phyloP scores from a whole-genome alignment of 2,329 filamentous ascomycete genomes.

The Drechslerella dactyloides region DNA sequence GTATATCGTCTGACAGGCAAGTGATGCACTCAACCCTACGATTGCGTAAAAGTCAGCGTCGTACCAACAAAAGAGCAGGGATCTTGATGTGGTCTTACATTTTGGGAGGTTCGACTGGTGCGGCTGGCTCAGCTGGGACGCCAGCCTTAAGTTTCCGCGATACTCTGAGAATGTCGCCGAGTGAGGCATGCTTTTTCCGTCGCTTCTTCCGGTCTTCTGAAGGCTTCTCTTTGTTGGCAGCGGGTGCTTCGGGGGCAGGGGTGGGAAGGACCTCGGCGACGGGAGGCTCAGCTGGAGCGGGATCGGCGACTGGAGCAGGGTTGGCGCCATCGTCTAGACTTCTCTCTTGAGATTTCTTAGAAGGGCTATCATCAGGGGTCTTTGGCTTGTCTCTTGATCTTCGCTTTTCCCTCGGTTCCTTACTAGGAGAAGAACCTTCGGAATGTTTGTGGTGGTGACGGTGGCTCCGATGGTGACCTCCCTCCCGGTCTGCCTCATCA shows the following conservation, averaged over 20 bases:
- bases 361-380: constrained; percentile 18
- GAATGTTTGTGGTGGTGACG: constrained; percentile 28
- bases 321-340: constrained; percentile 9
- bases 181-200: constrained; percentile 40
- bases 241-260: constrained; percentile 6
- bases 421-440: constrained; percentile 29
- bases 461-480: constrained; percentile 6
- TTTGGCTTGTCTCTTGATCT: constrained; percentile 33
- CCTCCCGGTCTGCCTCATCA: constrained; percentile 8
- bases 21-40: constrained; percentile 73
- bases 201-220: constrained; percentile 21
- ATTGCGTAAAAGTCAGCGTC: constrained; percentile 9
- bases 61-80: background rate
- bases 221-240: constrained; percentile 8
- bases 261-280: background rate
- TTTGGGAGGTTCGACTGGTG: constrained; percentile 34
- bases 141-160: constrained; percentile 36
- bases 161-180: constrained; percentile 41
- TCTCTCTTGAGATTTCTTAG: constrained; percentile 24
- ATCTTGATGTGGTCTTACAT: constrained; percentile 23
- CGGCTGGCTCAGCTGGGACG: constrained; percentile 20
- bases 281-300: constrained; percentile 1
- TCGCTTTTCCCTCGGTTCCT: constrained; percentile 39
- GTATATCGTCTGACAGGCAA: constrained; percentile 72
- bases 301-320: constrained; percentile 1